phyloP scores from a whole-genome alignment of 2,329 filamentous ascomycete genomes.

The Huntiella decipiens region DNA sequence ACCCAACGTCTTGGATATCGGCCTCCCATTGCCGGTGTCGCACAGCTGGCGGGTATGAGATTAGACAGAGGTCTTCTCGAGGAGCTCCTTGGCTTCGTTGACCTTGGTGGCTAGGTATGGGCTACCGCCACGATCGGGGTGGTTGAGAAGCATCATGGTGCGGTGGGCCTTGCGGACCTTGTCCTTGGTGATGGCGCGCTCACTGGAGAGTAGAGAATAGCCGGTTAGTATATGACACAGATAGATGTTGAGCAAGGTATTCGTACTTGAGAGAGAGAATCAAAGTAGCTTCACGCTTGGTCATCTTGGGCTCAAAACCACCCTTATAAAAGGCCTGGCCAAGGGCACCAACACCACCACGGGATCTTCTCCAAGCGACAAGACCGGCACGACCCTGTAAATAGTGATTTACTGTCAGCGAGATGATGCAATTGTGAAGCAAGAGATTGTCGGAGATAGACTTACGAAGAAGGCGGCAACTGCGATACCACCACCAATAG shows the following conservation, averaged over 20 bases:
- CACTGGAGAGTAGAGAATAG: slow-evolving; percentile 30
- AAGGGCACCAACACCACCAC: slow-evolving; percentile 57
- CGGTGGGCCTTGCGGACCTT: slow-evolving; percentile 91
- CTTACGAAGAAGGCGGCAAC: slow-evolving; percentile 33
- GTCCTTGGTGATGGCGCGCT: slow-evolving; percentile 74
- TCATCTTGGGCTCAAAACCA: slow-evolving; percentile 95
- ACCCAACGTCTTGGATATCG: too few species aligned
- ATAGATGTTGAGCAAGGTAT: background rate
- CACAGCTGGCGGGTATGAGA: too few species aligned
- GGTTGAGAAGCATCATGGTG: slow-evolving; percentile 90
- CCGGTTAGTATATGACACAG: background rate
- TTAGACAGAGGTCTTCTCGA: slow-evolving; percentile 49
- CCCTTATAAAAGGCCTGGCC: slow-evolving; percentile 95
- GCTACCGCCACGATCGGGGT: slow-evolving; percentile 90
- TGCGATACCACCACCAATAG: slow-evolving; percentile 28
- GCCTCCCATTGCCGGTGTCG: too few species aligned
- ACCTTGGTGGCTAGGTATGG: slow-evolving; percentile 95
- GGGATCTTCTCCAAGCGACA: slow-evolving; percentile 68
- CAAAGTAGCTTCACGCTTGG: slow-evolving; percentile 68
- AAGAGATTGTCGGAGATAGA: background rate
- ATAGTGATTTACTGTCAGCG: background rate
- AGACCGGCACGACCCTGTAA: slow-evolving; percentile 73
- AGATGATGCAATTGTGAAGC: background rate
- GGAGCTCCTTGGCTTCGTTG: slow-evolving; percentile 91
- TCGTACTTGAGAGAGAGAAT: slow-evolving; percentile 76